A percentile compares a stretch with the other conserved stretches of the same genome.
These are phyloP conservation scores for Pelargonium citronellum DNA, from an alignment of 441 rosid species.

Conservation along the genomic window DNA sequence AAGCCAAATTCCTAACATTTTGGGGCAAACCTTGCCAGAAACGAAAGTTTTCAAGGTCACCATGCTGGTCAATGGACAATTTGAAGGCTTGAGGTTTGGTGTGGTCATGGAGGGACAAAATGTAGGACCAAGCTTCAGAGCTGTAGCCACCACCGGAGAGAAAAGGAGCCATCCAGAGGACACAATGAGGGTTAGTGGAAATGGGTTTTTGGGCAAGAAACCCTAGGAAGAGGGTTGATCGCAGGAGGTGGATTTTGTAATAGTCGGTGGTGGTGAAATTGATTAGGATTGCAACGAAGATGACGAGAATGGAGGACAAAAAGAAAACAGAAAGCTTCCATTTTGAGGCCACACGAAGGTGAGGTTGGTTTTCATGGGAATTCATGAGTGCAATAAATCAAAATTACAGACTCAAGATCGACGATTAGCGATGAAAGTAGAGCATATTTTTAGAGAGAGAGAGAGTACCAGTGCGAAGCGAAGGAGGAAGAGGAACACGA, in stretches of 20 bases:
- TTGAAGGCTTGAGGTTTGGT: slow-evolving; percentile 36
- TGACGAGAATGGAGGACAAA: slow-evolving; percentile 33
- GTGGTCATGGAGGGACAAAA: slow-evolving; percentile 44
- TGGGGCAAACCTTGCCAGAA: slow-evolving; percentile 70
- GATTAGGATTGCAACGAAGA: slow-evolving; percentile 39
- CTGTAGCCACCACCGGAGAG: slow-evolving; percentile 91
- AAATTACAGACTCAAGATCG: not conserved
- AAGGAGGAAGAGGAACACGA: no score
- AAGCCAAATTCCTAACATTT: slow-evolving; percentile 37
- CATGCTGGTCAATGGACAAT: slow-evolving; percentile 65
- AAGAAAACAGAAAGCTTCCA: slow-evolving; percentile 29
- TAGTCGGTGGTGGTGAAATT: slow-evolving; percentile 31
- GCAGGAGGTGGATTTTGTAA: slow-evolving; percentile 33
- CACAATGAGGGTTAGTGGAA: slow-evolving; percentile 42
- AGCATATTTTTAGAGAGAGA: no score
- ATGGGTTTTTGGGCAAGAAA: slow-evolving; percentile 21
- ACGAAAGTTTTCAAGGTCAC: slow-evolving; percentile 53
- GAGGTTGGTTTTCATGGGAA: not conserved
- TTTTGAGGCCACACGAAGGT: slow-evolving; percentile 16
- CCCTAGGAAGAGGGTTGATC: slow-evolving; percentile 29
- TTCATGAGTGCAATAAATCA: not conserved
- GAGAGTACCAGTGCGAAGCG: no score
- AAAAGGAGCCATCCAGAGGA: slow-evolving; percentile 86
- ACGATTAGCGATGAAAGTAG: not conserved
- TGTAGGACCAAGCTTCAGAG: slow-evolving; percentile 83